Evolutionary conservation across 495 filamentous ascomycete genomes (phyloP), one percentile per base, ranked within the genome.

Genomic region (Hypomontagnella monticulosa): DNA sequence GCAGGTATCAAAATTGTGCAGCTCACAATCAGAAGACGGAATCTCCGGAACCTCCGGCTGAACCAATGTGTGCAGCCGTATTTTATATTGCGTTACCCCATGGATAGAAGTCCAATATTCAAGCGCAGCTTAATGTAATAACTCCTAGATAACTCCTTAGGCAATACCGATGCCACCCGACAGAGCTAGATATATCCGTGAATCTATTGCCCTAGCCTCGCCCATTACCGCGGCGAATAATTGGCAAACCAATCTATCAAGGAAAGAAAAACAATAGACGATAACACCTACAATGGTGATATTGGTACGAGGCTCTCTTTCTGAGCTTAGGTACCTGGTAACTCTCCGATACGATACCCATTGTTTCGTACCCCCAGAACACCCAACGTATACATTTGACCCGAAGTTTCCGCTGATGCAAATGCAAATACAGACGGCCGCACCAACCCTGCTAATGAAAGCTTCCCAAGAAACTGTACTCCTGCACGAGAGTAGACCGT

Each of bases 351-450:
- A 19, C 38, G 12, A 37, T 43, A 20, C 38, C 56, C 43, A 49
- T 23, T 23, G 23, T 11, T 27, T 27, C 34, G 32, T 30, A 40
- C 33, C 55, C 18, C 32, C n/a, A 11, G 3, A 57, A 57, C 53
- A 44, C 57, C 51, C 34, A 14, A 36, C 48, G 37, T 34, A 40
- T 18, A 52, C 37, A 19, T 49, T 27, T 34, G 23, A 11, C 49
- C 59, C 38, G 27, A 50, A 37, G 37, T 40, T 44, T 46, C 63
- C 50, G 38, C 63, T 15, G n/a, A 66, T 57, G 63, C 44, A 66
- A 66, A 61, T 66, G 63, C 46, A 57, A 51, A 60, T 30, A 56
- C 50, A 66, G 18, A 60, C 37, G 40, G 23, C 63, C 55, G 27
- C 48, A 32, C 54, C 38, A 32, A 54, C 37, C 63, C 19, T 38